phyloP scores from a whole-genome alignment of 2,329 filamentous ascomycete genomes.

The Lasiodiplodia hormozganensis region DNA sequence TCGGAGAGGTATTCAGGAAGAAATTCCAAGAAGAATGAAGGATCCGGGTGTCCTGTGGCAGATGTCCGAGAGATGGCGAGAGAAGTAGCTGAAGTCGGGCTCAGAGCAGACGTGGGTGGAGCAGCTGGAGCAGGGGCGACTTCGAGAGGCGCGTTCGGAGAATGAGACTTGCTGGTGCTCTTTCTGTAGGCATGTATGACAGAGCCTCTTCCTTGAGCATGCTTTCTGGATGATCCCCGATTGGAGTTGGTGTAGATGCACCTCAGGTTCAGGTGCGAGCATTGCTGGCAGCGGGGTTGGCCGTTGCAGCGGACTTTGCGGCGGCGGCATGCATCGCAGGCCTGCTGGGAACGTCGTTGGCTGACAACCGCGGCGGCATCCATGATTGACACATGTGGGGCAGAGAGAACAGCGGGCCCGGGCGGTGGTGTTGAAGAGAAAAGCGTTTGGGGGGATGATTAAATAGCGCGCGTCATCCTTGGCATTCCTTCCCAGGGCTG shows the following conservation, averaged over 20 bases:
- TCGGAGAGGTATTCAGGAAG: constrained; percentile 53
- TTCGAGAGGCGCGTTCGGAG: neutral
- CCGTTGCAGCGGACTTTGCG: constrained; percentile 79
- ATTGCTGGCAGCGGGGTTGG: constrained; percentile 74
- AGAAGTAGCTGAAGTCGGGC: neutral
- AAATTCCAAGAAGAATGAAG: constrained; percentile 50
- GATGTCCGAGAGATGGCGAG: constrained; percentile 60
- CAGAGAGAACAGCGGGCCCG: neutral
- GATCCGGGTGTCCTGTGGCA: constrained; percentile 49
- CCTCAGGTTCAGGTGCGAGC: constrained; percentile 68
- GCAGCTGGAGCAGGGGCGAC: constrained; percentile 1
- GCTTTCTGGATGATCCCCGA: constrained; percentile 79
- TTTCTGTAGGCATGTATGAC: constrained; percentile 75
- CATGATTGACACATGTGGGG: constrained; percentile 23
- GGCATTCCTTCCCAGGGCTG: neutral
- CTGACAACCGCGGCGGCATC: constrained; percentile 4
- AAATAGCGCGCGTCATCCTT: constrained; percentile 27
- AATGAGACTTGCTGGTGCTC: constrained; percentile 28
- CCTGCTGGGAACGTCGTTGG: constrained; percentile 48
- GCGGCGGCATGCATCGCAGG: constrained; percentile 76
- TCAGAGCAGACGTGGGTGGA: neutral
- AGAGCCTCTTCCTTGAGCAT: constrained; percentile 76
- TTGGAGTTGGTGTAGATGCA: constrained; percentile 79
- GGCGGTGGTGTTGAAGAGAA: neutral
- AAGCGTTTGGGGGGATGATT: neutral